A percentile compares a stretch with the other conserved stretches of the same genome.
phyloP scores from a whole-genome alignment of 208 protist genomes.

The Leishmania tarentolae region DNA sequence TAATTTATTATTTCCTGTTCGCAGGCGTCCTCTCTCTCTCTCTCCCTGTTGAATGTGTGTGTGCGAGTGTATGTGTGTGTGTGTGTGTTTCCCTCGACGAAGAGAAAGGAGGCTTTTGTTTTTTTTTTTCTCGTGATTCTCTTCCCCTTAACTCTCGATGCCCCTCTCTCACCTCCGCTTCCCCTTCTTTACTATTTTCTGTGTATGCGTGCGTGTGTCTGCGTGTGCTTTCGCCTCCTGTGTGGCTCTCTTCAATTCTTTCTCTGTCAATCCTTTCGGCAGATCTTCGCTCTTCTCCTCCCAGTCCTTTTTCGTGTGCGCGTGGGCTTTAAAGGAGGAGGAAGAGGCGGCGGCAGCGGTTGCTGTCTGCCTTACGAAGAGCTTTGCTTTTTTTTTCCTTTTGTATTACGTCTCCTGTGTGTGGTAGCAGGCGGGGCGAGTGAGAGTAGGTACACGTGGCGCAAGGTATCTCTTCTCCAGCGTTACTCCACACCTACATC shows the following conservation, averaged over 20 bases:
- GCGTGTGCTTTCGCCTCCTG: neutral
- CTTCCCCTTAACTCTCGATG: neutral
- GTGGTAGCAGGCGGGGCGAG: neutral
- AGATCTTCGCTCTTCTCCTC: neutral
- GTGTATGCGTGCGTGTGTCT: neutral
- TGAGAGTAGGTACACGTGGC: neutral
- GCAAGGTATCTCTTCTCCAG: neutral
- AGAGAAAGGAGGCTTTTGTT: no score
- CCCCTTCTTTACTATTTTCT: neutral
- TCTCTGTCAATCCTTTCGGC: neutral
- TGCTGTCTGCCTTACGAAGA: no score
- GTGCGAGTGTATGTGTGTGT: neutral
- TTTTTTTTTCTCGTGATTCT: neutral
- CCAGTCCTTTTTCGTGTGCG: no score
- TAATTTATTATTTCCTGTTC: neutral
- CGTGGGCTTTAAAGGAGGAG: no score
- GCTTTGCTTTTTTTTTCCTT: neutral
- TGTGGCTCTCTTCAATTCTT: neutral
- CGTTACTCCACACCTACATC: neutral
- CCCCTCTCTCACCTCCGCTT: neutral
- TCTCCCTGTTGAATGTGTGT: neutral
- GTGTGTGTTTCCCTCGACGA: no score
- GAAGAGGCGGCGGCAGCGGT: no score
- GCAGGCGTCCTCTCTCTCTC: neutral
- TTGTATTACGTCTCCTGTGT: neutral